Evolutionary conservation across 2,329 filamentous ascomycete genomes (phyloP), one percentile per base, ranked within the genome.

Genomic region (Claviceps fusiformis): DNA sequence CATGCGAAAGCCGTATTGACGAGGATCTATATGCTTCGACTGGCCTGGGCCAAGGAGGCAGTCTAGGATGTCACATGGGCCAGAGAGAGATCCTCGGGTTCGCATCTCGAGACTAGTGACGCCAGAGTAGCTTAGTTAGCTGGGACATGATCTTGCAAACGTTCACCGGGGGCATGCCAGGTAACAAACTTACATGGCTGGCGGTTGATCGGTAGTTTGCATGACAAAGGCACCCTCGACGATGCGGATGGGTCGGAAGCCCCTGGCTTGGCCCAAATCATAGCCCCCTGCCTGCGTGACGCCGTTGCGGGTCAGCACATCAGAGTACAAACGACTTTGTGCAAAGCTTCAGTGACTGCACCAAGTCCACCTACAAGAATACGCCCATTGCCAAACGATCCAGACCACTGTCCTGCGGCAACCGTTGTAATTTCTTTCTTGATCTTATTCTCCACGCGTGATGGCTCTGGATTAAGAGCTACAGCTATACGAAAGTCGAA

Each of bases 401-500:
- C 75, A 8, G 71, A 73, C 74, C 75, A 78, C 11, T 65, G 67
- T 2, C 75, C 75, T 10, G 70, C 71, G 8, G 69, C 69, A 52
- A 77, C 73, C 13, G 74, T 74, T 33, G 75, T 75, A 63, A 76
- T 76, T 59, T 78, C 76, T 56, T 75, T 71, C 55, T 71, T 68
- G 39, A 70, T 71, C 52, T 73, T 68, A 13, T 66, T 63, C 35
- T 74, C 75, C 44, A 77, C 69, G 27, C 69, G 68, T 11, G 75
- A 69, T 37, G 70, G 65, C 52, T 72, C 70, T 19, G 72, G 71
- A 57, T 73, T 72, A 33, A 77, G 65, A 19, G 65, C 67, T 15
- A 77, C 74, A 45, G 73, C 71, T 63, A 79, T 72, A 55, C 75
- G 73, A 59, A 78, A 77, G 61, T 78, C 75, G 49, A 77, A 75